Evolutionary conservation across 2,329 filamentous ascomycete genomes (phyloP), one percentile per base, ranked within the genome.

Genomic region (Phialemoniopsis sp.): DNA sequence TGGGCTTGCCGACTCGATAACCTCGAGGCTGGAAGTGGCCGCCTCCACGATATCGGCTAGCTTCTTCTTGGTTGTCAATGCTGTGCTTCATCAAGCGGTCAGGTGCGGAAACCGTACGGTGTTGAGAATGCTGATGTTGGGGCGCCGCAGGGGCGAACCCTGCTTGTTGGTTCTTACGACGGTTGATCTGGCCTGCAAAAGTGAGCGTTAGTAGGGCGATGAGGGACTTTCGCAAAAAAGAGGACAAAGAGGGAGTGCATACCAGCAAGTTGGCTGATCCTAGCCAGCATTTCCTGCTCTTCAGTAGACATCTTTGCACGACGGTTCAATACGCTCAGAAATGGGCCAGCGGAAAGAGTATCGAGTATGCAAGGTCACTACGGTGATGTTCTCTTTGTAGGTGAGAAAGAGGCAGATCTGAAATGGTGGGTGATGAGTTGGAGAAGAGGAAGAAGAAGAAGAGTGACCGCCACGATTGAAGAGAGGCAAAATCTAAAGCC

Each of bases 171-270:
- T 77, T 86, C 60, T 87, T 89, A 66, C 87, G 82, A 38, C 82
- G 79, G 58, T 89, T 89, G 57, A 93, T 91, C 62, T 87, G 83
- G 49, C 85, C 85, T 89, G 47, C 9, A 30, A 18, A 16, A 4
- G 18, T 9, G 13, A 19, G 14, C n/a, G 26, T 34, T 14, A 39
- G 37, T 13, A n/a, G 21, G 17, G 5, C 29, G 32, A 8, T 19
- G 4, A 26, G n/a, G 32, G 32, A 42, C 18, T 34, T 21, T 30
- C 33, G 18, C 31, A 40, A 36, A 43, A 41, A 14, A 26, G 14
- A 18, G 32, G 46, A 36, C 32, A 39, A 36, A 15, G 12, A 18
- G 32, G 40, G 38, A 34, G 21, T 10, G 21, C 62, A 33, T 57
- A 73, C 72, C 68, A 41, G 75, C 69, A 38, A 77, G 57, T 32